A percentile compares a stretch with the other conserved stretches of the same genome.
Conservation (phyloP, 148 eudicot genomes). For the Rhododendron simsii region DNA sequence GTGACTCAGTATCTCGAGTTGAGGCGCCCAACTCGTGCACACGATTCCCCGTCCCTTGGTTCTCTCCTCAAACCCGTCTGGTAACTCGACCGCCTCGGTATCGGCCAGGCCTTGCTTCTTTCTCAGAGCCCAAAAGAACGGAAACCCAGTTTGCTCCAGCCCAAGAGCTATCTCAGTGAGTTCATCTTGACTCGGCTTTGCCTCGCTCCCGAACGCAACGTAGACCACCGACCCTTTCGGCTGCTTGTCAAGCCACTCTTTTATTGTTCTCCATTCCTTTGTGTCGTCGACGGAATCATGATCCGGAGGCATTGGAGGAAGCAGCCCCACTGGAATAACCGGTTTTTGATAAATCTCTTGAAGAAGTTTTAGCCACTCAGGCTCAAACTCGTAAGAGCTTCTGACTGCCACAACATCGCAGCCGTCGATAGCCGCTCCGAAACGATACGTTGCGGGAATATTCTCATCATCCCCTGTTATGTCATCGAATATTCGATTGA, state of each 20-base stretch:
- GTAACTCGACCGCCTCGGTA: neutral
- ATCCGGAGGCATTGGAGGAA: neutral
- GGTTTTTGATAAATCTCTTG: slow-evolving; percentile 33
- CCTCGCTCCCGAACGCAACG: slow-evolving; percentile 12
- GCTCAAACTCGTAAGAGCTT: slow-evolving; percentile 34
- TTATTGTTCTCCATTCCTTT: neutral
- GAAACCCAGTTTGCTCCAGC: slow-evolving; percentile 14
- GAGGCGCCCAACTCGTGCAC: slow-evolving; percentile 20
- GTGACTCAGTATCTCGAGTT: slow-evolving; percentile 11
- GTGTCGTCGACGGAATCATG: neutral
- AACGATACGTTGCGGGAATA: slow-evolving; percentile 18
- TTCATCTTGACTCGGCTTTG: neutral
- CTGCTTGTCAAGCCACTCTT: neutral
- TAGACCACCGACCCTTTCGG: neutral
- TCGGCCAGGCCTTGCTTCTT: neutral
- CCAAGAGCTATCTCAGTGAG: slow-evolving; percentile 18
- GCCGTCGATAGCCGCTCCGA: slow-evolving; percentile 15
- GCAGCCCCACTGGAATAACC: slow-evolving; percentile 15
- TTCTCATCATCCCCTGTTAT: slow-evolving; percentile 1
- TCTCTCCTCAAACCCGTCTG: neutral
- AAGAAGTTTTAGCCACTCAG: slow-evolving; percentile 28
- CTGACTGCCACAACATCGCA: slow-evolving; percentile 30
- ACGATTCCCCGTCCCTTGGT: slow-evolving; percentile 1
- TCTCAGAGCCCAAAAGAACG: slow-evolving; percentile 19
- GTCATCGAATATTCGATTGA: neutral